Evolutionary conservation across 108 stramenopile genomes (phyloP).

Genomic region (Hondaea fermentalgiana): DNA sequence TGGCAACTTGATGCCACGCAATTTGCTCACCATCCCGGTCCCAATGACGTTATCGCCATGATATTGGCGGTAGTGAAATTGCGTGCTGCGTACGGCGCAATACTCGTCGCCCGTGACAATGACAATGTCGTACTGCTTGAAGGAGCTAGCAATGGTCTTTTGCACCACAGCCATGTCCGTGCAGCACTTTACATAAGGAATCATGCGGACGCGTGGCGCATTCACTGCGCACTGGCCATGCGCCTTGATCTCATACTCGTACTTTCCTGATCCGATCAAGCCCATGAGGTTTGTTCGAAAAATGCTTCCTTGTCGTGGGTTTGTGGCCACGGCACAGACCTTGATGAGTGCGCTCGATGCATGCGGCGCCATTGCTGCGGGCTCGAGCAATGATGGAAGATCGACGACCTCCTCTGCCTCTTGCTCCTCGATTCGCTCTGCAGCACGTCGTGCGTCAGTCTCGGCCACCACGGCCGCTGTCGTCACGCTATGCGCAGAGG

Average conservation of each 20-base stretch:
- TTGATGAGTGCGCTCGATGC: not conserved
- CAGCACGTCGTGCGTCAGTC: no score
- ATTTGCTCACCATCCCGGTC: not conserved
- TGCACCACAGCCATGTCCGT: not conserved
- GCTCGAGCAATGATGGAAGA: no score
- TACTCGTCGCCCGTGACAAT: conserved; percentile 19
- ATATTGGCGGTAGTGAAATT: conserved; percentile 1
- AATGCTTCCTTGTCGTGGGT: not conserved
- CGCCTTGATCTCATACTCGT: not conserved
- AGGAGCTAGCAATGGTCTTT: not conserved
- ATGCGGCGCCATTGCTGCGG: no score
- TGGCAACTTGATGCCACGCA: not conserved
- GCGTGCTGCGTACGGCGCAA: not conserved
- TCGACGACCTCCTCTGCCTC: no score
- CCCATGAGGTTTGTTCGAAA: not conserved
- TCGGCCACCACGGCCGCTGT: no score
- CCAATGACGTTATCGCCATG: not conserved
- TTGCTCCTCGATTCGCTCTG: no score
- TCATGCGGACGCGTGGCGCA: not conserved
- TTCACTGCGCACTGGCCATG: not conserved
- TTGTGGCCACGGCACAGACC: not conserved
- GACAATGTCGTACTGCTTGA: conserved; percentile 18
- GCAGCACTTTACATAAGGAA: conserved; percentile 7
- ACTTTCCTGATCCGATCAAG: not conserved
- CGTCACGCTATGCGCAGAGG: no score